Evolutionary conservation across 805 yeast genomes (phyloP).

Genomic region (Nakazawaea laoshanensis): DNA sequence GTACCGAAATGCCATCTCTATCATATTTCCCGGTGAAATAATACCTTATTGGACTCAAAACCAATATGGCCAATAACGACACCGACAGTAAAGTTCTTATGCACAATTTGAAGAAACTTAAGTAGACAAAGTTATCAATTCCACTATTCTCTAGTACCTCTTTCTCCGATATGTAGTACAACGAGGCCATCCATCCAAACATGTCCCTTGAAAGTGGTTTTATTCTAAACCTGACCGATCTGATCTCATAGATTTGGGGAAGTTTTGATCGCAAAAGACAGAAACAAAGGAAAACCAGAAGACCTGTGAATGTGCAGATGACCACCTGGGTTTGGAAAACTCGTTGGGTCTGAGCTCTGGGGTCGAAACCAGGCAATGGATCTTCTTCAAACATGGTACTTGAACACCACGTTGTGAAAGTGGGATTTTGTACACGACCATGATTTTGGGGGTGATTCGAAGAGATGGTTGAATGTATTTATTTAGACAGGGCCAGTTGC

Average conservation of each 20-base stretch:
- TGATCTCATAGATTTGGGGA: constrained; percentile 49
- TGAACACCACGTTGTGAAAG: no score
- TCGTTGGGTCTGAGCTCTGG: constrained; percentile 36
- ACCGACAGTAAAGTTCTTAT: constrained; percentile 59
- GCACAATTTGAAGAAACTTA: constrained; percentile 86
- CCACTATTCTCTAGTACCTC: constrained; percentile 88
- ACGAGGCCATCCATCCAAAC: constrained; percentile 75
- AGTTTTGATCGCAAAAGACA: constrained; percentile 43
- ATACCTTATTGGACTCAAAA: constrained; percentile 81
- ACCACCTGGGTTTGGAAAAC: constrained; percentile 48
- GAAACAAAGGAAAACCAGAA: constrained; percentile 35
- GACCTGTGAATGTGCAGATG: constrained; percentile 39
- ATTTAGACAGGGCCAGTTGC: no score
- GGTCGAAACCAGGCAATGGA: constrained; percentile 33
- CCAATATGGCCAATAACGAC: constrained; percentile 58
- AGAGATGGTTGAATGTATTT: no score
- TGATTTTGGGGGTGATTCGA: no score
- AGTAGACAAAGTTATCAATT: constrained; percentile 84
- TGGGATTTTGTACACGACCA: no score
- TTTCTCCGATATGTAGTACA: constrained; percentile 58
- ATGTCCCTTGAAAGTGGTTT: constrained; percentile 25
- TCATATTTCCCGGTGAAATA: constrained; percentile 78
- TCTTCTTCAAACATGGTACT: constrained; percentile 14
- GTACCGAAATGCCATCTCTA: constrained; percentile 29
- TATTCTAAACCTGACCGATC: constrained; percentile 36